Base-by-base conservation (phyloP, 2,329 filamentous ascomycete species). In the Decorospora gaudefroyi region DNA sequence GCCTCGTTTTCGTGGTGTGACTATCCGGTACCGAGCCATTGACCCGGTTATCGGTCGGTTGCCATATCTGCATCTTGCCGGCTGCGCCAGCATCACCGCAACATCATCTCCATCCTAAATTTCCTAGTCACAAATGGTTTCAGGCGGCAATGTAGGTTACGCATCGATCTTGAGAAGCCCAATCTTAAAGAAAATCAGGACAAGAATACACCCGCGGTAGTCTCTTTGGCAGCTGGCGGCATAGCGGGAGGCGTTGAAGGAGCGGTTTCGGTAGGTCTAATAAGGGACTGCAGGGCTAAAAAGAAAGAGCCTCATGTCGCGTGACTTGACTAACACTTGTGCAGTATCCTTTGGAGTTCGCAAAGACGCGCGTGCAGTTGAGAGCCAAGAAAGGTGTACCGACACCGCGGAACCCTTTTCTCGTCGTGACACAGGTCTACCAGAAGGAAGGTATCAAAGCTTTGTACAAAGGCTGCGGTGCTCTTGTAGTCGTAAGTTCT, bases 291-390 rank as follows among this genome's bases (percentile, higher is more conserved):
- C 27, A 27, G 18, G 17, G 13, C 3, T 17, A n/a, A n/a, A n/a
- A n/a, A n/a, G n/a, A n/a, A n/a, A n/a, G n/a, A n/a, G n/a, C n/a
- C n/a, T n/a, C n/a, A n/a, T 31, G 32, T 47, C 46, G 30, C 34
- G 30, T 52, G 32, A 45, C 55, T 59, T 21, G 56, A n/a, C n/a
- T 25, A 4, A 6, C 2, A 21, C 6, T 3, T 4, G n/a, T n/a
- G 11, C 42, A 69, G 65, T 85, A 85, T 63, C 83, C 83, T 0
- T 80, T 86, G 55, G 83, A 86, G 59, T 87, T 85, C 55, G 82
- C 83, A 40, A 87, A 87, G 67, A 86, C 83, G 0, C 73, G 81
- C 41, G 76, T 82, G 3, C 82, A 86, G 51, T 71, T 84, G n/a
- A 72, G 72, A 19, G 65, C 70, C 27, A 68, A 76, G 42, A 71